Evolutionary conservation across 805 yeast genomes (phyloP).

Genomic region (Monosporozyma unispora): DNA sequence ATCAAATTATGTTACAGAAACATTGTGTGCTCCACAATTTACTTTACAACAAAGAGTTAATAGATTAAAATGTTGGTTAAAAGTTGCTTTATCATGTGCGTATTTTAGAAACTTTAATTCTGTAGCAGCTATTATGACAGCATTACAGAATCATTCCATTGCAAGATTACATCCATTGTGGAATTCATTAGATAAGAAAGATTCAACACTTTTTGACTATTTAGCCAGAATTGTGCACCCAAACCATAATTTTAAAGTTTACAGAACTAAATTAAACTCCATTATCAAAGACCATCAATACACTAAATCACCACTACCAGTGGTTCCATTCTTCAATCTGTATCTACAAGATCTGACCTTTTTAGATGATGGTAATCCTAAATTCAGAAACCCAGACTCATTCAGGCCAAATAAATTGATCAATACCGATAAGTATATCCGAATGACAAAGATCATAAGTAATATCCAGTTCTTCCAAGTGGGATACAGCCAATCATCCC

Average conservation of each 20-base stretch:
- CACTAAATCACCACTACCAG: slow-evolving; percentile 38
- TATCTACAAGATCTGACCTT: slow-evolving; percentile 74
- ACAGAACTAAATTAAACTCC: slow-evolving; percentile 53
- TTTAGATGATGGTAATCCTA: slow-evolving; percentile 74
- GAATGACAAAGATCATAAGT: slow-evolving; percentile 55
- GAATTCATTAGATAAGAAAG: slow-evolving; percentile 50
- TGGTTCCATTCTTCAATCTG: slow-evolving; percentile 68
- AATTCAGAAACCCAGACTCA: slow-evolving; percentile 49
- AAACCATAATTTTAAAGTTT: slow-evolving; percentile 60
- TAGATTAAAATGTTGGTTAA: slow-evolving; percentile 61
- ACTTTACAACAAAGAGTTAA: slow-evolving; percentile 41
- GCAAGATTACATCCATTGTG: slow-evolving; percentile 55
- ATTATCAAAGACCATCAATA: slow-evolving; percentile 36
- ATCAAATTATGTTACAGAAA: slow-evolving; percentile 65
- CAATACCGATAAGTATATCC: slow-evolving; percentile 66
- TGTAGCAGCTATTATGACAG: slow-evolving; percentile 67
- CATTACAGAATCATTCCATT: slow-evolving; percentile 63
- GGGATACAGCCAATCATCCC: slow-evolving; percentile 33
- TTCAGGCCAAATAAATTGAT: slow-evolving; percentile 43
- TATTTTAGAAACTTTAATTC: slow-evolving; percentile 72
- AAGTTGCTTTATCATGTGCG: slow-evolving; percentile 61
- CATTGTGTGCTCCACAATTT: slow-evolving; percentile 46
- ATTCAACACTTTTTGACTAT: slow-evolving; percentile 52
- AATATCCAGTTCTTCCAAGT: slow-evolving; percentile 63
- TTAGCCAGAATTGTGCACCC: slow-evolving; percentile 65